Percentiles rank a stretch among this genome's conserved stretches.
Evolutionary conservation across 1,284 basidiomycete species (phyloP).

Genomic region (Fistulinella cinereoalba): DNA sequence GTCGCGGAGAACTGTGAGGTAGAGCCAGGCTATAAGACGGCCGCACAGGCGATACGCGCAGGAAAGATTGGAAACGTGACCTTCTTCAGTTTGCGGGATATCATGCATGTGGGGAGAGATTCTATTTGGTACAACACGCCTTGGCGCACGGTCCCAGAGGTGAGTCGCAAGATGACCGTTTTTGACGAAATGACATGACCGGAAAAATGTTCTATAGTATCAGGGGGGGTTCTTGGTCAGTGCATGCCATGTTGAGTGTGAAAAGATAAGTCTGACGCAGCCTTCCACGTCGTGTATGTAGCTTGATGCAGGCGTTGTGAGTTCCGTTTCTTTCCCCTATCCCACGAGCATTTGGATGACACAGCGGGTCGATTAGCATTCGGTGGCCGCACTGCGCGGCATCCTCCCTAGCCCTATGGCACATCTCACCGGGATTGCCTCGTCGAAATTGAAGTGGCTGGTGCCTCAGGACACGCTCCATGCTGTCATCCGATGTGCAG

Average conservation of each 20-base stretch:
- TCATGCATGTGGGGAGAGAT: slow-evolving; percentile 57
- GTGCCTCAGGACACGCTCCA: slow-evolving; percentile 75
- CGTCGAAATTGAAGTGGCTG: slow-evolving; percentile 67
- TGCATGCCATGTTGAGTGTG: not conserved
- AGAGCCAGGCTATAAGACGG: slow-evolving; percentile 58
- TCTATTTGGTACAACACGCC: slow-evolving; percentile 78
- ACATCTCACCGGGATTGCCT: slow-evolving; percentile 60
- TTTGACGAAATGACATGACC: slow-evolving; percentile 1
- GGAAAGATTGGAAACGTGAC: slow-evolving; percentile 65
- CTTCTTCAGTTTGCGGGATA: slow-evolving; percentile 57
- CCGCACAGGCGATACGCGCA: slow-evolving; percentile 49
- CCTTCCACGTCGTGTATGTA: slow-evolving; percentile 9
- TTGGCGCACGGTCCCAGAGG: slow-evolving; percentile 81
- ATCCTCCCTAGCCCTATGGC: slow-evolving; percentile 55
- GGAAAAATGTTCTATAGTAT: slow-evolving; percentile 46
- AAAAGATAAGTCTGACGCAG: not conserved
- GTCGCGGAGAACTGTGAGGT: slow-evolving; percentile 84
- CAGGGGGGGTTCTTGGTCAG: slow-evolving; percentile 78
- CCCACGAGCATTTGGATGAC: not conserved
- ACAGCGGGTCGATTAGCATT: slow-evolving; percentile 47
- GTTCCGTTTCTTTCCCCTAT: slow-evolving; percentile 25
- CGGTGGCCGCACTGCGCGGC: slow-evolving; percentile 56
- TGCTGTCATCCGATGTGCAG: slow-evolving; percentile 47
- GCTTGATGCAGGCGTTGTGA: slow-evolving; percentile 72
- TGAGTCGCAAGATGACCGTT: slow-evolving; percentile 36